A percentile compares a stretch with the other conserved stretches of the same genome.
These are phyloP conservation scores for Globisporangium rhizosaccharum DNA, from an alignment of 352 stramenopile genomes.

Conservation along the genomic window DNA sequence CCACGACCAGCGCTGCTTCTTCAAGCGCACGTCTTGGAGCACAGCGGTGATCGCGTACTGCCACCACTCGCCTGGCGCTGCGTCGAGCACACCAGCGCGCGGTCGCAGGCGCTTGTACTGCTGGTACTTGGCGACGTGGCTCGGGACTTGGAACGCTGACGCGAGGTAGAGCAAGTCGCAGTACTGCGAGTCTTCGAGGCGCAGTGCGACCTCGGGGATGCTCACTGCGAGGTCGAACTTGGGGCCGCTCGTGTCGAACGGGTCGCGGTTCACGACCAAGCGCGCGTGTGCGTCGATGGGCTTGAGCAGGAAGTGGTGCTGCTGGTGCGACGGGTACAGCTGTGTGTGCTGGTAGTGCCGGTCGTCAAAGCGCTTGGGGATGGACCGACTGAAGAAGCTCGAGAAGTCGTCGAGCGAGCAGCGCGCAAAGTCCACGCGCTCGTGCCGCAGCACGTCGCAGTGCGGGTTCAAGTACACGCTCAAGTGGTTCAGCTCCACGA, in stretches of 20 bases:
- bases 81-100: slow-evolving; percentile 39
- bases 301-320: slow-evolving; percentile 84
- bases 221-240: slow-evolving; percentile 82
- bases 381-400: slow-evolving; percentile 65
- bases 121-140: slow-evolving; percentile 76
- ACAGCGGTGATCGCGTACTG: slow-evolving; percentile 69
- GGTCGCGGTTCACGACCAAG: slow-evolving; percentile 80
- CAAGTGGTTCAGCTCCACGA: slow-evolving; percentile 83
- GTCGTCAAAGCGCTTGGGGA: slow-evolving; percentile 83
- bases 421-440: slow-evolving; percentile 50
- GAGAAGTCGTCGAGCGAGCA: slow-evolving; percentile 80
- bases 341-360: slow-evolving; percentile 54
- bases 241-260: slow-evolving; percentile 63
- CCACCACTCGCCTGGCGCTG: slow-evolving; percentile 64
- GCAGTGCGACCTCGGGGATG: slow-evolving; percentile 72
- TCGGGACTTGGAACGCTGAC: slow-evolving; percentile 60
- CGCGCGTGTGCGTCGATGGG: slow-evolving; percentile 75
- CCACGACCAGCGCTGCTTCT: slow-evolving; percentile 75
- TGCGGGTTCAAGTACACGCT: slow-evolving; percentile 84
- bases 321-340: slow-evolving; percentile 62
- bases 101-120: slow-evolving; percentile 74
- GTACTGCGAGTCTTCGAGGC: slow-evolving; percentile 84
- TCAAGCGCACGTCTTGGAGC: slow-evolving; percentile 49
- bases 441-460: slow-evolving; percentile 54
- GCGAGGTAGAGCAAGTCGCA: slow-evolving; percentile 81